Evolutionary conservation across 495 filamentous ascomycete species (phyloP).

Genomic region (Chaetomidium leptoderma): DNA sequence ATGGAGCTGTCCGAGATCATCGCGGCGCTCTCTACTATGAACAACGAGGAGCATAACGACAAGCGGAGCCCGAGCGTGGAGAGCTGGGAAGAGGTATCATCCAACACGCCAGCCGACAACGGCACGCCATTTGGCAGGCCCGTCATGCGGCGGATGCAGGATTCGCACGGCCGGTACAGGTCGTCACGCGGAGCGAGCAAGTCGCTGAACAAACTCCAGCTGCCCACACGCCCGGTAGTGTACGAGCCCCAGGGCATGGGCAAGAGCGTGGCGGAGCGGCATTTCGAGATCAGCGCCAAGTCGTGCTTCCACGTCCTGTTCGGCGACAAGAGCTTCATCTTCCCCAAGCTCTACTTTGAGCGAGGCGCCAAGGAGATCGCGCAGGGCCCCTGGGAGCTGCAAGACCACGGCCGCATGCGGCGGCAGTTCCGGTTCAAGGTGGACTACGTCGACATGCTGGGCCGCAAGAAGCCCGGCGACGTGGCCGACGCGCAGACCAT

Average conservation of each 20-base stretch:
- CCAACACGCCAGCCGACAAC: conserved; percentile 59
- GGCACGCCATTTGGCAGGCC: conserved; percentile 44
- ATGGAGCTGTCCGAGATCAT: conserved; percentile 52
- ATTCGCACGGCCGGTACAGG: conserved; percentile 51
- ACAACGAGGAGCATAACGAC: conserved; percentile 54
- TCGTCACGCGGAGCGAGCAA: conserved; percentile 49
- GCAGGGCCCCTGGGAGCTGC: conserved; percentile 79
- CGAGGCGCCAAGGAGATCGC: conserved; percentile 71
- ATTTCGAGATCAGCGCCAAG: conserved; percentile 85
- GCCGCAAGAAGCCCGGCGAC: conserved; percentile 53
- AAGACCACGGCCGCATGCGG: conserved; percentile 63
- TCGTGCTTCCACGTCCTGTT: conserved; percentile 94
- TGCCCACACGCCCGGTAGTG: conserved; percentile 74
- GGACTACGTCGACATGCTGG: conserved; percentile 59
- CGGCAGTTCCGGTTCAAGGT: conserved; percentile 79
- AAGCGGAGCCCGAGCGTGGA: conserved; percentile 68
- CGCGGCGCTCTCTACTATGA: conserved; percentile 50
- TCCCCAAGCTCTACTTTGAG: conserved; percentile 86
- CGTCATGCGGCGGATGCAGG: conserved; percentile 43
- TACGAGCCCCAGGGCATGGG: conserved; percentile 82
- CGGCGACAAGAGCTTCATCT: conserved; percentile 89
- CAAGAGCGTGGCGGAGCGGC: conserved; percentile 61
- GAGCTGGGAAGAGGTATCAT: conserved; percentile 87
- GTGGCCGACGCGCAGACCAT: conserved; percentile 84
- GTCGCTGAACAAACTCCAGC: conserved; percentile 69